Evolutionary conservation across 176 grass and related monocot species (phyloP), one percentile per base, ranked within the genome.

Genomic region (Cymbopogon citratus): DNA sequence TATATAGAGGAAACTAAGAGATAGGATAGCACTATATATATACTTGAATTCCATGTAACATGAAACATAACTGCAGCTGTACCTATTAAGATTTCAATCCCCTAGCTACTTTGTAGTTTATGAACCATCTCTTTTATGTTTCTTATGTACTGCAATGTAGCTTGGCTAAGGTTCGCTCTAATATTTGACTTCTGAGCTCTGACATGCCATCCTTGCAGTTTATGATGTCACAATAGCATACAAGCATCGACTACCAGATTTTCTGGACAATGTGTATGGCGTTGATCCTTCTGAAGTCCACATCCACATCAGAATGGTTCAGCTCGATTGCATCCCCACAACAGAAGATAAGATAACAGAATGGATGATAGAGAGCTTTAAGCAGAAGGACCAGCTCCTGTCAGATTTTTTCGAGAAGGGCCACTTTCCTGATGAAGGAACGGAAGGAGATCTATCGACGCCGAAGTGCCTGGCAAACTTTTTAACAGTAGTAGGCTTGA

Each of bases 231-330:
- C 94, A 54, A 92, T 97, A 9, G 85, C 83, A 15, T 97, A 94
- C 74, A 97, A 97, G 34, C 85, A 97, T 86, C 80, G 69, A 36
- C 78, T 87, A 43, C 94, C 94, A 26, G 84, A 88, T 78, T 92
- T 97, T 81, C 85, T 90, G 26, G 94, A 97, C 70, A 97, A 89
- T 56, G 62, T 92, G n/a, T 94, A 86, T 63, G 91, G 94, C 21
- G 84, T 86, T 3, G 94, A 94, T 86, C 91, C 94, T 82, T 89
- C 91, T 38, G 87, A 97, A 94, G 94, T 97, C 67, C 91, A 97
- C 78, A 87, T 97, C 39, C 94, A 97, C 71, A 82, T 94, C 71
- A 85, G 81, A 71, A 85, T 78, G 6, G 77, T 94, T 57, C 46
- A 82, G 49, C 82, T 89, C 46, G 5, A 66, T 63, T 78, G 90